These are phyloP conservation scores for Quercus tomentella DNA, from an alignment of 331 rosid genomes.

Conservation along the genomic window DNA sequence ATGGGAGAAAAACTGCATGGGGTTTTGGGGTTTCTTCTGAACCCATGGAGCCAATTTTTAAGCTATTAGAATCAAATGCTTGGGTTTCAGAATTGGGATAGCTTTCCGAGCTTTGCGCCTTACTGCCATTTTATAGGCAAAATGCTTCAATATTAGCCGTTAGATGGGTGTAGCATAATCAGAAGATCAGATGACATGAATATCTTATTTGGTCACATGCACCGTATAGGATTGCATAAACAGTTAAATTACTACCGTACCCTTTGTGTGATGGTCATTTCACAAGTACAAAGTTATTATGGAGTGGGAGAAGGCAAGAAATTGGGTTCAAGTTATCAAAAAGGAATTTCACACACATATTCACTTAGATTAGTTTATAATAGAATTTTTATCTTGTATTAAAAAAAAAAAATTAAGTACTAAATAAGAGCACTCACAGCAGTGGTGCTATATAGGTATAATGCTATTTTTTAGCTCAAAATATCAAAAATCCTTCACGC, in stretches of 20 bases:
- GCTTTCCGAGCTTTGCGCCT: neutral
- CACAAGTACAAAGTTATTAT: rapidly evolving
- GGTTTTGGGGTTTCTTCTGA: neutral
- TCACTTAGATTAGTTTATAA: too few relatives aligned
- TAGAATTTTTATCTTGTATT: rapidly evolving
- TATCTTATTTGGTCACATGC: too few relatives aligned
- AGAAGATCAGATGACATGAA: neutral
- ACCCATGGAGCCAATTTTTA: neutral
- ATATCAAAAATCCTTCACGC: too few relatives aligned
- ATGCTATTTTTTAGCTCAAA: too few relatives aligned
- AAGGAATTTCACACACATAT: rapidly evolving
- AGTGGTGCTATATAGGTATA: too few relatives aligned
- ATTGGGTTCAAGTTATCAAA: rapidly evolving
- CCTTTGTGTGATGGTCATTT: rapidly evolving
- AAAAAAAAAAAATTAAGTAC: too few relatives aligned
- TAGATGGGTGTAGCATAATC: neutral
- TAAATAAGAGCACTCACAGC: too few relatives aligned
- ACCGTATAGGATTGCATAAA: too few relatives aligned
- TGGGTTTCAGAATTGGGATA: neutral
- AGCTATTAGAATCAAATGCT: neutral
- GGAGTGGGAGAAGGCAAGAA: rapidly evolving
- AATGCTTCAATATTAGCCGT: neutral
- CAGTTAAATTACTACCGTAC: too few relatives aligned
- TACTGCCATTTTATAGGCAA: neutral
- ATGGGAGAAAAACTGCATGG: slow-evolving; percentile 42